Conservation (phyloP, 2,329 filamentous ascomycete genomes). For the Drechslera avenae region DNA sequence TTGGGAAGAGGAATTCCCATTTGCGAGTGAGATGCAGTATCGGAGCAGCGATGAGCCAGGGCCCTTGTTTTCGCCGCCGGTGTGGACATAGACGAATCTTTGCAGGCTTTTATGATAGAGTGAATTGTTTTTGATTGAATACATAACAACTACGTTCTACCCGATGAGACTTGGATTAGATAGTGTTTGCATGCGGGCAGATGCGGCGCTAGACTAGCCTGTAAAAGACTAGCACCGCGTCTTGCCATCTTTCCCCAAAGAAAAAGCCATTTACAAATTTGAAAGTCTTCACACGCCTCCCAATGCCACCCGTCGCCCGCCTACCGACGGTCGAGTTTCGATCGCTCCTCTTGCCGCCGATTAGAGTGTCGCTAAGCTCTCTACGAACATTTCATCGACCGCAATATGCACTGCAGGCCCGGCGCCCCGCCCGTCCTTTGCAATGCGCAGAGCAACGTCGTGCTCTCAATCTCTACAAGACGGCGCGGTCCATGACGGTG, state of each 20-base stretch:
- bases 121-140: neutral
- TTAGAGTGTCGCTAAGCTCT: conserved; percentile 17
- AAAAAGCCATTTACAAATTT: neutral
- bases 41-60: neutral
- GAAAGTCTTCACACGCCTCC: conserved; percentile 5
- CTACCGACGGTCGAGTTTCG: conserved; percentile 22
- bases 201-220: too few relatives aligned
- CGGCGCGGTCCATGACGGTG: conserved; percentile 28
- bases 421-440: conserved; percentile 2
- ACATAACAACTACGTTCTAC: too few relatives aligned
- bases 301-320: conserved; percentile 21
- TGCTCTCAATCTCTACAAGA: conserved; percentile 36
- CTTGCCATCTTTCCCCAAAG: neutral
- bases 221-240: neutral
- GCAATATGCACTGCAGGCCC: conserved; percentile 12
- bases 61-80: conserved; percentile 6
- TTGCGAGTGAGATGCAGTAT: conserved; percentile 9
- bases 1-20: conserved; percentile 28
- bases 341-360: conserved; percentile 27
- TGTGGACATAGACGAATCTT: conserved; percentile 12
- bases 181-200: too few relatives aligned
- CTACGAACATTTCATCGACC: conserved; percentile 20
- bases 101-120: neutral
- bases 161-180: too few relatives aligned
- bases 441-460: conserved; percentile 30